Evolutionary conservation across 805 yeast species (phyloP), one percentile per base, ranked within the genome.

Genomic region (Pichia heedii): DNA sequence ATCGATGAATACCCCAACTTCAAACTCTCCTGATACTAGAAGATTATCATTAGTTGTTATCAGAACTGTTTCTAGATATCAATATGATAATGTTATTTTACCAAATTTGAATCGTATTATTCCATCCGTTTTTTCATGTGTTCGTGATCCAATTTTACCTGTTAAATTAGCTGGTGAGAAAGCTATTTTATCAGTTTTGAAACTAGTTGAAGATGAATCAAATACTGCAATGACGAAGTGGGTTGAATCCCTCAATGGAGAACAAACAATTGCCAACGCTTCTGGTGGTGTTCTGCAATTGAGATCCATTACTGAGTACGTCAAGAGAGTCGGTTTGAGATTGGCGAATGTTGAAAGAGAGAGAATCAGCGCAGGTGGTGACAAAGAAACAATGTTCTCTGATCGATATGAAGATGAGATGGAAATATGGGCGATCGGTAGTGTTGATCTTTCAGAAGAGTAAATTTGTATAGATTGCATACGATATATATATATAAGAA

Each of bases 141-240:
- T 90, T 34, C 73, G 98, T 51, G 96, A 89, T 56, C 72, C 80
- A n/a, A 70, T 85, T 39, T 86, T 90, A 55, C 97, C 98, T 5
- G 81, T 90, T 52, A 89, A 88, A 56, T 70, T 90, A 49, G 96
- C 97, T 1, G 96, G 96, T 8, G 98, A 90, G 61, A 86, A 86
- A 66, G 88, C 94, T 1, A 88, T 74, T 60, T 60, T 89, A 51
- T 77, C 85, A 2, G 58, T 87, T 16, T 82, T 88, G 63, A 69
- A 74, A 39, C 67, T 90, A 53, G 81, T 84, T 27, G 85, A 81
- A 22, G 95, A 84, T 49, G 74, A 66, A 10, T 66, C 69, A 19
- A 38, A 37, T 20, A 58, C 73, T 65, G 61, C 49, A 1, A 87
- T 85, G 66, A 73, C 72, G 42, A 54, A 54, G 11, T 90, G 96